Evolutionary conservation across 306 rosid genomes (phyloP), one percentile per base, ranked within the genome.

Genomic region (Crataegus laevigata): DNA sequence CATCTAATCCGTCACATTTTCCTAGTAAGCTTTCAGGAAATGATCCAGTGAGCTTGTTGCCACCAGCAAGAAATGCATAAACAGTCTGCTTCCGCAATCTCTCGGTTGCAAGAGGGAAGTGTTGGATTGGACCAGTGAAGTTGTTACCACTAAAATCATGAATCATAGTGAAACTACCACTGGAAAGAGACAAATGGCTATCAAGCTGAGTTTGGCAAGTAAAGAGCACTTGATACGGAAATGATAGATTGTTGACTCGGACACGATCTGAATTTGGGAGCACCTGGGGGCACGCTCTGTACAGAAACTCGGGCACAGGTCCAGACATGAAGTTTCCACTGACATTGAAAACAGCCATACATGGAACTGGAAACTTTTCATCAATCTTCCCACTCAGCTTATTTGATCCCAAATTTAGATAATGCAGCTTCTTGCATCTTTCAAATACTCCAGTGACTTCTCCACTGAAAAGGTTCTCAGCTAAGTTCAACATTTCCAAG

Each of bases 141-240:
- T 76, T 80, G 84, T 84, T 84, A 71, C 77, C 72, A 43, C 87
- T 70, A 73, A 84, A 74, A 80, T 84, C 71, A 9, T 84, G 87
- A 67, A 74, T 26, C 66, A 80, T 38, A 12, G 66, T 34, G 66
- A 69, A 32, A 60, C n/a, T 68, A 68, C 55, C 45, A 51, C 78
- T 28, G 5, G 10, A 18, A 68, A 79, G 60, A 34, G 76, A 79
- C 19, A 80, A 61, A 61, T 26, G 68, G 15, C 66, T 34, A 17
- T 68, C 75, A 38, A 68, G 64, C 54, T 45, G 69, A 68, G 79
- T 32, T 79, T 66, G 50, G 72, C 83, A 79, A 74, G 63, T 68
- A 67, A 79, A 79, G 67, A 73, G 47, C 24, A 73, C 57, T 45
- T 68, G 66, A 61, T 79, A 66, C 6, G 45, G 69, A 67, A 58